Evolutionary conservation across 306 rosid species (phyloP).

Genomic region (Rosa chinensis): DNA sequence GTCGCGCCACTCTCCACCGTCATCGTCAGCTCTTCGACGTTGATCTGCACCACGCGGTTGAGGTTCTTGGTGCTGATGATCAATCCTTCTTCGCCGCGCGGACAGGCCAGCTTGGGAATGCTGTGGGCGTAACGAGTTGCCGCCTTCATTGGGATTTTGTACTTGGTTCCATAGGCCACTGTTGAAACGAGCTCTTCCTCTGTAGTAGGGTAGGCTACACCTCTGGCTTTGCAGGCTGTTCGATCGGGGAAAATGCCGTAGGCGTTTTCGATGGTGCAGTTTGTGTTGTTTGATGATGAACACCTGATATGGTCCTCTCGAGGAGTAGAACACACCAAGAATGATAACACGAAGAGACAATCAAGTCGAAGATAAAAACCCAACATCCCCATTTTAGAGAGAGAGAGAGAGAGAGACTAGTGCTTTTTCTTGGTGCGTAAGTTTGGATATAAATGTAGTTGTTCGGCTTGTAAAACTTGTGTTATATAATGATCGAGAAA

Average conservation of each 20-base stretch:
- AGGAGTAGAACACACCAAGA: constrained; percentile 35
- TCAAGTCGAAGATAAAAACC: not conserved
- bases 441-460: not conserved
- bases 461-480: not conserved
- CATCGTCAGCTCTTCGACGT: constrained; percentile 38
- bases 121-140: constrained; percentile 63
- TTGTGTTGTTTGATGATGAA: constrained; percentile 37
- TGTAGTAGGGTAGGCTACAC: constrained; percentile 43
- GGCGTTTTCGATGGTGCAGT: constrained; percentile 70
- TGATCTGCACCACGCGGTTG: constrained; percentile 37
- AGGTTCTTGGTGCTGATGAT: constrained; percentile 71
- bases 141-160: constrained; percentile 45
- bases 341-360: constrained; percentile 28
- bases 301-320: constrained; percentile 69
- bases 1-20: constrained; percentile 63
- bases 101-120: constrained; percentile 71
- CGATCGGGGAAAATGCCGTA: constrained; percentile 70
- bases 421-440: not conserved
- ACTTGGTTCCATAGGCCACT: constrained; percentile 44
- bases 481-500: too few relatives aligned
- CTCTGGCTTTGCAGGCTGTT: constrained; percentile 36
- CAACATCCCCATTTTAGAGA: not conserved
- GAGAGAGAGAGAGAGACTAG: not conserved
- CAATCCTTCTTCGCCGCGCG: constrained; percentile 51
- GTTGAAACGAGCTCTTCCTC: constrained; percentile 53